These are phyloP conservation scores for Patellaria atrata DNA, from an alignment of 495 filamentous ascomycete species.

Conservation along the genomic window DNA sequence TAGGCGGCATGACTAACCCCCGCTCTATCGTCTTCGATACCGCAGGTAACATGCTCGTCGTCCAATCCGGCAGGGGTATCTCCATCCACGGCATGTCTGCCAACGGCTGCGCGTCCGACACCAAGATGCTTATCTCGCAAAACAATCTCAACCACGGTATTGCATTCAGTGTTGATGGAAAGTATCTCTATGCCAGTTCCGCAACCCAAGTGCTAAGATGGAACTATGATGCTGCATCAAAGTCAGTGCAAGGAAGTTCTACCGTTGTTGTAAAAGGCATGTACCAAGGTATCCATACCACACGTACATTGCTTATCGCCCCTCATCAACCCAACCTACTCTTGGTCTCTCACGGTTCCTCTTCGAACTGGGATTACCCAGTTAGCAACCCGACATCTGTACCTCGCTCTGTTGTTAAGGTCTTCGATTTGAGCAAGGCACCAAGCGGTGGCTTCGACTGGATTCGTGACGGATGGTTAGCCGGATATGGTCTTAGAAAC, in stretches of 20 bases:
- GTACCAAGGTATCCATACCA: constrained; percentile 12
- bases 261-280: constrained; percentile 18
- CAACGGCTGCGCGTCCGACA: constrained; percentile 11
- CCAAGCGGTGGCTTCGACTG: constrained; percentile 15
- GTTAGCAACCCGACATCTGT: constrained; percentile 6
- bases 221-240: constrained; percentile 14
- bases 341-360: constrained; percentile 17
- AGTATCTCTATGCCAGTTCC: constrained; percentile 16
- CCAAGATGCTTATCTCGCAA: constrained; percentile 13
- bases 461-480: constrained; percentile 3
- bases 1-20: constrained; percentile 14
- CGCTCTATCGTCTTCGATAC: constrained; percentile 16
- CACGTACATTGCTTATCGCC: constrained; percentile 11
- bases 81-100: constrained; percentile 10
- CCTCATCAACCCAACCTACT: constrained; percentile 9
- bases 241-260: constrained; percentile 10
- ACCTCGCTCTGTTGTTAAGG: constrained; percentile 15
- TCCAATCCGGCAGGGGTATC: constrained; percentile 16
- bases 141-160: constrained; percentile 20
- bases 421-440: constrained; percentile 12
- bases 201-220: constrained; percentile 13
- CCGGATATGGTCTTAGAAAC: constrained; percentile 16
- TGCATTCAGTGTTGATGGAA: constrained; percentile 13
- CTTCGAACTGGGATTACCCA: constrained; percentile 13
- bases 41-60: constrained; percentile 17